phyloP scores from a whole-genome alignment of 2,329 filamentous ascomycete species.

The Fusarium liriodendri region DNA sequence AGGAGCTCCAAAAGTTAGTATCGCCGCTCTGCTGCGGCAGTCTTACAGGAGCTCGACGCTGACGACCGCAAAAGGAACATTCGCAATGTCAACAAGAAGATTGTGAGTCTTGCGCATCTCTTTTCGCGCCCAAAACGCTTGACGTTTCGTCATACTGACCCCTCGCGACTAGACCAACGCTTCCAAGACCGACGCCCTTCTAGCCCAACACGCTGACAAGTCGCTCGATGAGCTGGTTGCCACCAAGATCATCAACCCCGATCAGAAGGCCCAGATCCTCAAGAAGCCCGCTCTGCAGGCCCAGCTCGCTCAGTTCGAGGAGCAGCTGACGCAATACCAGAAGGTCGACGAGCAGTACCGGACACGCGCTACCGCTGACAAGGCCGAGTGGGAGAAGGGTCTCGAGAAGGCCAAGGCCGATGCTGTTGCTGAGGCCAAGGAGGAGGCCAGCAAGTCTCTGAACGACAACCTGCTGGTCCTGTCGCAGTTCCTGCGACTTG shows the following conservation, averaged over 20 bases:
- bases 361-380: constrained; percentile 66
- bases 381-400: constrained; percentile 69
- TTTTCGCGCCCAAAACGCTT: constrained; percentile 21
- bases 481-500: constrained; percentile 83
- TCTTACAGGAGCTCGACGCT: constrained; percentile 19
- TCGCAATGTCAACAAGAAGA: constrained; percentile 93
- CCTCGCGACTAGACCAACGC: constrained; percentile 67
- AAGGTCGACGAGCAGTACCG: constrained; percentile 81
- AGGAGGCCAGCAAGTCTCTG: constrained; percentile 63
- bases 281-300: constrained; percentile 80
- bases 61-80: constrained; percentile 72
- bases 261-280: constrained; percentile 80
- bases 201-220: constrained; percentile 76
- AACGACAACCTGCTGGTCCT: constrained; percentile 75
- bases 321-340: constrained; percentile 79
- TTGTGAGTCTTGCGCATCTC: constrained; percentile 68
- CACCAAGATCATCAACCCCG: constrained; percentile 79
- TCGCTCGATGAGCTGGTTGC: constrained; percentile 79
- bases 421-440: constrained; percentile 63
- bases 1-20: constrained; percentile 88
- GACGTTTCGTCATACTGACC: constrained; percentile 31
- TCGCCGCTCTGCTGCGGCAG: neutral
- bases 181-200: constrained; percentile 76
- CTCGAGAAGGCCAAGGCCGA: constrained; percentile 68
- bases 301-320: constrained; percentile 76